A percentile compares a stretch with the other conserved stretches of the same genome.
Evolutionary conservation across 179 eudicot genomes (phyloP).

Genomic region (Heliamphora pulchella): DNA sequence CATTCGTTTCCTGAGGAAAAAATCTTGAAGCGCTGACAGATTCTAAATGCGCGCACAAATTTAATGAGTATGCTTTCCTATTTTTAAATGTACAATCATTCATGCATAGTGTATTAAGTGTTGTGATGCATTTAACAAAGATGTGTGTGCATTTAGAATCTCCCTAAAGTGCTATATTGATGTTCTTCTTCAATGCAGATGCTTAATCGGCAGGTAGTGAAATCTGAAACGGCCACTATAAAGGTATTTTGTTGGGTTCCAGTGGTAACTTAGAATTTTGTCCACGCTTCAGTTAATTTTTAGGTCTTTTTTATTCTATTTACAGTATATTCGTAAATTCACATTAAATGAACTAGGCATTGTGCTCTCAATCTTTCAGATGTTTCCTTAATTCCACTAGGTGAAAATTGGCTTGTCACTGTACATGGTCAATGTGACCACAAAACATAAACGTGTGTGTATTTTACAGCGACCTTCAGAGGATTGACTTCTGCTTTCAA

Average conservation of each 20-base stretch:
- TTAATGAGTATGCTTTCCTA: too few species aligned
- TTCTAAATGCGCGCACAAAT: too few species aligned
- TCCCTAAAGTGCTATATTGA: neutral
- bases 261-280: neutral
- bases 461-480: neutral
- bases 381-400: neutral
- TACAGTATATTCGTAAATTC: neutral
- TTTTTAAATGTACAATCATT: neutral
- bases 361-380: neutral
- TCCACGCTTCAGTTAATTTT: neutral
- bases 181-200: slow-evolving; percentile 41
- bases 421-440: neutral
- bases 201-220: slow-evolving; percentile 90
- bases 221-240: slow-evolving; percentile 84
- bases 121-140: too few species aligned
- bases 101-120: too few species aligned
- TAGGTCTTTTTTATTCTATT: neutral
- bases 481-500: neutral
- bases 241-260: slow-evolving; percentile 46
- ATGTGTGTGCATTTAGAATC: neutral
- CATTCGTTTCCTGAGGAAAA: neutral
- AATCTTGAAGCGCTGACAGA: too few species aligned
- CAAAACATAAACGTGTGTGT: neutral
- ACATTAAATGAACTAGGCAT: neutral
- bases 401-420: neutral